Conservation (phyloP, 2,329 filamentous ascomycete species). For the Beauveria caledonica region DNA sequence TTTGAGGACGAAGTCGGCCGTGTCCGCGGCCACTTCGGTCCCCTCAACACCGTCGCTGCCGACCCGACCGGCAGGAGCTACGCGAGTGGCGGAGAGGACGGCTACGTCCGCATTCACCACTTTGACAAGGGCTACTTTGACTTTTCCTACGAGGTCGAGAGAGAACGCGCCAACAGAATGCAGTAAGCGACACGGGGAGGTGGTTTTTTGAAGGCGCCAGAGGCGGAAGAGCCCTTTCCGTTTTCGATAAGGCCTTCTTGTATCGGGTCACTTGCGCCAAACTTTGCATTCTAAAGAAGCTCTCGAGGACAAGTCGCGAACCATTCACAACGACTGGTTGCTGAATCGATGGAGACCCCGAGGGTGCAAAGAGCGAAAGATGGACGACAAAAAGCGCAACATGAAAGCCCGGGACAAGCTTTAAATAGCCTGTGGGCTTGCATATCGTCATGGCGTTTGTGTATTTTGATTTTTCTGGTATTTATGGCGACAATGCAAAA, state of each 20-base stretch:
- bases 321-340: background rate
- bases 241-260: background rate
- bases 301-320: background rate
- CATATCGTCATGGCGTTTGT: conserved; percentile 12
- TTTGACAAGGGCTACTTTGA: conserved; percentile 99
- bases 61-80: conserved; percentile 89
- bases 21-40: conserved; percentile 95
- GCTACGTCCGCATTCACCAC: conserved; percentile 95
- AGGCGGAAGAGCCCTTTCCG: background rate
- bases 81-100: conserved; percentile 93
- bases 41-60: conserved; percentile 89
- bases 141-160: conserved; percentile 97
- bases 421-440: conserved; percentile 5
- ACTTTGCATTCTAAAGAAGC: background rate
- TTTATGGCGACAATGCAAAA: conserved; percentile 7
- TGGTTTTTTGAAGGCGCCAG: background rate
- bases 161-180: conserved; percentile 55
- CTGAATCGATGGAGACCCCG: background rate
- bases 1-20: conserved; percentile 98
- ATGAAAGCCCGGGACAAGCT: background rate
- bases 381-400: background rate
- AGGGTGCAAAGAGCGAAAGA: background rate
- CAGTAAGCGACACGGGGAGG: conserved; percentile 19
- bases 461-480: conserved; percentile 5
- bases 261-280: background rate